Evolutionary conservation across 345 rosid genomes (phyloP).

Genomic region (Iberis pinnata): DNA sequence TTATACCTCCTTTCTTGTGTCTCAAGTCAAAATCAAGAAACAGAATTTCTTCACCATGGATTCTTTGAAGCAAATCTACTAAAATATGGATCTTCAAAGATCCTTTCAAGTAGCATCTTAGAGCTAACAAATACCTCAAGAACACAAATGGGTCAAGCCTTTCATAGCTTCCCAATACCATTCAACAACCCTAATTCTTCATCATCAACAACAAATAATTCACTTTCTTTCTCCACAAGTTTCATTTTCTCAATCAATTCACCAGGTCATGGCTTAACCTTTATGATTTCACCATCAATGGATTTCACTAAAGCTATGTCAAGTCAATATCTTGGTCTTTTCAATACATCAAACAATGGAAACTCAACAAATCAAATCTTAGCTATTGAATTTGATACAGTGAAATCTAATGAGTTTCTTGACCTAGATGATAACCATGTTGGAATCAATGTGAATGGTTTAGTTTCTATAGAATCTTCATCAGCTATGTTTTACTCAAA

Average conservation of each 20-base stretch:
- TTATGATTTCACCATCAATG: conserved; percentile 32
- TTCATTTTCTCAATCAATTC: conserved; percentile 37
- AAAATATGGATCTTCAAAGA: conserved; percentile 33
- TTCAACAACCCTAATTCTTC: conserved; percentile 28
- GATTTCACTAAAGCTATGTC: conserved; percentile 23
- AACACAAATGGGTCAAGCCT: conserved; percentile 38
- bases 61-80: conserved; percentile 36
- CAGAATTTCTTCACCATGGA: conserved; percentile 37
- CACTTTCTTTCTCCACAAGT: conserved; percentile 36
- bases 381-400: conserved; percentile 52
- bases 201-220: no score
- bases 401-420: conserved; percentile 35
- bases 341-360: conserved; percentile 36
- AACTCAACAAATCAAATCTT: conserved; percentile 38
- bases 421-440: conserved; percentile 49
- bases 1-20: conserved; percentile 19
- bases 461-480: conserved; percentile 34
- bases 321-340: conserved; percentile 41
- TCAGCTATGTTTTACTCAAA: conserved; percentile 37
- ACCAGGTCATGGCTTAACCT: conserved; percentile 45
- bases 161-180: conserved; percentile 33
- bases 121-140: conserved; percentile 48
- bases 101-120: conserved; percentile 45
- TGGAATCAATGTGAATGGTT: conserved; percentile 47
- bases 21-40: conserved; percentile 23